phyloP scores from a whole-genome alignment of 371 early-diverging fungal species.

The Coemansia sp. region DNA sequence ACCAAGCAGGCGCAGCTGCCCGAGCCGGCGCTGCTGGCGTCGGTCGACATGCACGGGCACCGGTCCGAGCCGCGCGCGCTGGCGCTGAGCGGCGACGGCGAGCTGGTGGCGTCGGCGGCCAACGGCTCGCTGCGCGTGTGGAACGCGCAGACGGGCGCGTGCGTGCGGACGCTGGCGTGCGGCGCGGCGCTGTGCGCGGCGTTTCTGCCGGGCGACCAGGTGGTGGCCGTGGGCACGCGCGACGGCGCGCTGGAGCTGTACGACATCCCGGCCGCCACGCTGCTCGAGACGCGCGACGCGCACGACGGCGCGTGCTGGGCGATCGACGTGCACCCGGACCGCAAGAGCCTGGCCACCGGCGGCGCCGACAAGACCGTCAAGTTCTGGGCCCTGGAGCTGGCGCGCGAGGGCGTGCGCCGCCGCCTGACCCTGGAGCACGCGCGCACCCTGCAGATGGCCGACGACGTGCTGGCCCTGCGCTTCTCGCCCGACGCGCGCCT shows the following conservation, averaged over 20 bases:
- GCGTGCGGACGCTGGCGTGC: slow-evolving; percentile 84
- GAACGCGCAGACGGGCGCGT: slow-evolving; percentile 77
- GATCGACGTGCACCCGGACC: slow-evolving; percentile 83
- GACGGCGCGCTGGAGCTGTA: slow-evolving; percentile 84
- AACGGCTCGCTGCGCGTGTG: slow-evolving; percentile 81
- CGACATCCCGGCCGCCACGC: slow-evolving; percentile 76
- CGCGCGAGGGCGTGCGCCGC: slow-evolving; percentile 16
- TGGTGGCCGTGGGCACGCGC: slow-evolving; percentile 89
- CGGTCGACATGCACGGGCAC: slow-evolving; percentile 86
- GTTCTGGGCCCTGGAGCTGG: slow-evolving; percentile 88
- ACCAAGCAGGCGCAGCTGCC: slow-evolving; percentile 53
- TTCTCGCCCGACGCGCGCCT: slow-evolving; percentile 83
- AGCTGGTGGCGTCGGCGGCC: slow-evolving; percentile 80
- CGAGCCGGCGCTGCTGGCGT: slow-evolving; percentile 59
- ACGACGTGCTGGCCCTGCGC: slow-evolving; percentile 85
- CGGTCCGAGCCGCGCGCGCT: slow-evolving; percentile 86
- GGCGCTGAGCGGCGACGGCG: slow-evolving; percentile 83
- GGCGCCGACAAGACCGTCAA: slow-evolving; percentile 93
- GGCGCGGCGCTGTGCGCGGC: slow-evolving; percentile 82
- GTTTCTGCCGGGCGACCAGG: slow-evolving; percentile 89
- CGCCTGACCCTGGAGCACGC: slow-evolving; percentile 5
- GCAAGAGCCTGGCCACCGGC: slow-evolving; percentile 86
- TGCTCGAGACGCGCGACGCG: slow-evolving; percentile 82
- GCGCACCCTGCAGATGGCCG: slow-evolving; percentile 84
- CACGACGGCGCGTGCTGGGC: slow-evolving; percentile 87